Base-by-base conservation (phyloP, 139 green algal genomes). In the Limnomonas spitsbergensis region DNA sequence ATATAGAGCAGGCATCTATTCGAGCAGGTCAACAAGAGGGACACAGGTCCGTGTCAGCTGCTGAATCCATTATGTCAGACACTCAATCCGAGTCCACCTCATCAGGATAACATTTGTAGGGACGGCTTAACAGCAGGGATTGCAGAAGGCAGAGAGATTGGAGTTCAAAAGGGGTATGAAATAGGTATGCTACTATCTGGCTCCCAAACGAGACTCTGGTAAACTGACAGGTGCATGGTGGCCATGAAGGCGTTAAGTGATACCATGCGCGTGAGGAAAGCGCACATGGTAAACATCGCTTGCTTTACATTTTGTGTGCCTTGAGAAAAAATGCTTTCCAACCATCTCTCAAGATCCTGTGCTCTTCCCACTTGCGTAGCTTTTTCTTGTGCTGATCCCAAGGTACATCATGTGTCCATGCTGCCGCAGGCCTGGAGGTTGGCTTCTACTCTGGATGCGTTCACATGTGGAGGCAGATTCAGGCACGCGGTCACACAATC, bases 161-260 rank as follows among this genome's bases (percentile, higher is more conserved):
- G 91, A 2, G n/a, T 92, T 27, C 78, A 90, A 27, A 94, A 93
- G 56, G 91, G 91, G 36, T 94, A 88, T 80, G 87, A 95, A 42
- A 88, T 95, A 35, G 90, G 86, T 88, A 52, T 7, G 79, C 2
- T 0, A 4, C 31, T 38, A 38, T 7, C 24, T 70, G 7, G n/a
- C n/a, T n/a, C n/a, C n/a, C n/a, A n/a, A n/a, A n/a, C n/a, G n/a
- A n/a, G n/a, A n/a, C n/a, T n/a, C n/a, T n/a, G n/a, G n/a, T n/a
- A n/a, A n/a, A n/a, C n/a, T n/a, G n/a, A n/a, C n/a, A n/a, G n/a
- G n/a, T n/a, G n/a, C n/a, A n/a, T n/a, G n/a, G n/a, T n/a, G n/a
- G n/a, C n/a, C n/a, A n/a, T n/a, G n/a, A n/a, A n/a, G n/a, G n/a
- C n/a, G n/a, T n/a, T n/a, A n/a, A n/a, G n/a, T n/a, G n/a, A n/a